Evolutionary conservation across 352 stramenopile species (phyloP).

Genomic region (Pythium scleroteichum): DNA sequence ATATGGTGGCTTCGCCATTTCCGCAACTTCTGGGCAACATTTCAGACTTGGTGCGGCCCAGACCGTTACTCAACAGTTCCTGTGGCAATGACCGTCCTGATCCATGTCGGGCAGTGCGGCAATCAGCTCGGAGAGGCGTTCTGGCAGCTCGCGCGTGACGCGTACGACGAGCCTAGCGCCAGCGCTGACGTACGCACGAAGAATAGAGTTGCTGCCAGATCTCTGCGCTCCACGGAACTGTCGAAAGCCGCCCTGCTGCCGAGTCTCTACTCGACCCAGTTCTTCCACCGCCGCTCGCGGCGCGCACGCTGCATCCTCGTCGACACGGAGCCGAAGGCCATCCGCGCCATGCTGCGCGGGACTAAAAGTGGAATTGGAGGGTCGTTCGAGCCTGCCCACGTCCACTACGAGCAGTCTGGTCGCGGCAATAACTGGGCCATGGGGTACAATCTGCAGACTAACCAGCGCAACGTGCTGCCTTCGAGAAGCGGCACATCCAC

Average conservation of each 20-base stretch:
- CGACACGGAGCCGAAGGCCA: constrained; percentile 81
- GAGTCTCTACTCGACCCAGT: constrained; percentile 34
- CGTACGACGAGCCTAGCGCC: not conserved
- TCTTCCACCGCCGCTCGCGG: constrained; percentile 47
- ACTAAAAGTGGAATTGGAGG: not conserved
- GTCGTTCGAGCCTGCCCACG: constrained; percentile 43
- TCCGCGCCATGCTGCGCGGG: constrained; percentile 35
- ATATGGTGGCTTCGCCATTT: no score
- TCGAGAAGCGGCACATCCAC: constrained; percentile 6
- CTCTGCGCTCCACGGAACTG: not conserved
- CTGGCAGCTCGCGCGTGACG: constrained; percentile 45
- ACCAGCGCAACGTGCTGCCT: constrained; percentile 37
- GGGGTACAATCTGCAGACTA: constrained; percentile 70
- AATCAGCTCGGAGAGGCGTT: constrained; percentile 77
- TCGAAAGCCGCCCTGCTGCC: not conserved
- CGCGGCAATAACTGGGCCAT: constrained; percentile 91
- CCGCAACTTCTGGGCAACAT: no score
- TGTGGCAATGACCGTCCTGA: constrained; percentile 62
- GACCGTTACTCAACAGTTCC: no score
- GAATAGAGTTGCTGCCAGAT: not conserved
- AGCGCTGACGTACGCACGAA: constrained; percentile 7
- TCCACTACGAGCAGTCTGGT: constrained; percentile 64
- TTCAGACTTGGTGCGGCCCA: no score
- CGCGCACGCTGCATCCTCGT: constrained; percentile 70
- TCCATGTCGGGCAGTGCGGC: constrained; percentile 80